These are phyloP conservation scores for Backusella psychrophila DNA, from an alignment of 192 early-diverging fungal species.

Conservation along the genomic window DNA sequence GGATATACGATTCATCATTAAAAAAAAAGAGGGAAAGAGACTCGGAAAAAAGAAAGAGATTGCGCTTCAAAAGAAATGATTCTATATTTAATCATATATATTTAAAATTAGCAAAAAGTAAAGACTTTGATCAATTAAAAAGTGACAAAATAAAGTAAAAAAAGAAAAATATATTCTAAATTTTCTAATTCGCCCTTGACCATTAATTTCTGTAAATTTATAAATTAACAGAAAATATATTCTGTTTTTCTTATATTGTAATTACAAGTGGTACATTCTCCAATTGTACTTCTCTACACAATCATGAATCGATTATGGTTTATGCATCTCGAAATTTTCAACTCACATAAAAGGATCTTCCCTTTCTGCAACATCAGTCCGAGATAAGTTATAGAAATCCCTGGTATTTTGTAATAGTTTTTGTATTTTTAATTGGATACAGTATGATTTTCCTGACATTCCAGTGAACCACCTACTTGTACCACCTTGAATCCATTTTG, in stretches of 20 bases:
- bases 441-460: neutral
- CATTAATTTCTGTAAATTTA: slow-evolving; percentile 5
- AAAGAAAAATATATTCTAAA: neutral
- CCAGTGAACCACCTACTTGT: neutral
- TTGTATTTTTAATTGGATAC: neutral
- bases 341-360: neutral
- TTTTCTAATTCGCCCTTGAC: neutral
- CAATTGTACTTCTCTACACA: neutral
- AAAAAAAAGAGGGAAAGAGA: too few species aligned
- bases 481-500: neutral
- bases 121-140: neutral
- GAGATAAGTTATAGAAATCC: neutral
- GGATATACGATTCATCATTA: neutral
- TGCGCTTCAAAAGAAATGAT: neutral
- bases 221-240: slow-evolving; percentile 5
- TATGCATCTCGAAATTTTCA: neutral
- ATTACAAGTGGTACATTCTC: neutral
- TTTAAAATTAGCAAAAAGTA: neutral
- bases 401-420: neutral
- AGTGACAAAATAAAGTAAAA: neutral
- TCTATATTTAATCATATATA: neutral
- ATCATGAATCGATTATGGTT: neutral
- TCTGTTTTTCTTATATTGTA: neutral
- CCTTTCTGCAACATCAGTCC: neutral
- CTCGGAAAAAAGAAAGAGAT: neutral